Evolutionary conservation across 1,284 basidiomycete species (phyloP).

Genomic region (Puccinia sorghi): DNA sequence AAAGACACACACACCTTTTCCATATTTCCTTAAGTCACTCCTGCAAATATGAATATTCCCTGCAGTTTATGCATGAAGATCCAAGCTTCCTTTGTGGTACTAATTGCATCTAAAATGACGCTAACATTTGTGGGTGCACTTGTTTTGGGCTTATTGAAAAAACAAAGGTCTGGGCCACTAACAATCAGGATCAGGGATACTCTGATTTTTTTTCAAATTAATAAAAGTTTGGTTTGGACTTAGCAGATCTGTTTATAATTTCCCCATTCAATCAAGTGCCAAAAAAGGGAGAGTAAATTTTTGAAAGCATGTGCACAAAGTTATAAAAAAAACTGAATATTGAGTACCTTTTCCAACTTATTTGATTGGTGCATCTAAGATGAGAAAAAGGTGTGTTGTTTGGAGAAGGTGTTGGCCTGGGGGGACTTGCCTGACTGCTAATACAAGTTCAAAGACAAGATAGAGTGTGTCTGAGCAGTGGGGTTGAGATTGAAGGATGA

Average conservation of each 20-base stretch:
- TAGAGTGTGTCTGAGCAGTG: no score
- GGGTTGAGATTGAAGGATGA: no score
- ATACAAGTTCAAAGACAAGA: no score
- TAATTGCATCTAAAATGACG: conserved; percentile 55
- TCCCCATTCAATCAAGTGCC: conserved; percentile 79
- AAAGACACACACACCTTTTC: conserved; percentile 68
- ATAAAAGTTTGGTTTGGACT: conserved; percentile 66
- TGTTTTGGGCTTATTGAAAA: conserved; percentile 51
- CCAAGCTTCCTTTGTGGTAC: conserved; percentile 85
- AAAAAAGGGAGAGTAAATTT: background rate
- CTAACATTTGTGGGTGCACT: background rate
- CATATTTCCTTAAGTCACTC: conserved; percentile 94
- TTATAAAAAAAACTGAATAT: background rate
- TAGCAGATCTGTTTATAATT: conserved; percentile 71
- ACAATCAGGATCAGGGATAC: conserved; percentile 93
- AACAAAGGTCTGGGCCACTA: conserved; percentile 88
- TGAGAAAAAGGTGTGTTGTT: no score
- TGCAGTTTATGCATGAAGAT: conserved; percentile 85
- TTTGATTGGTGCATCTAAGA: no score
- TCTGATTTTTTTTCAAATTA: conserved; percentile 88
- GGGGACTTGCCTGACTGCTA: no score
- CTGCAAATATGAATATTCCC: conserved; percentile 75
- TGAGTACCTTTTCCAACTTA: conserved; percentile 81
- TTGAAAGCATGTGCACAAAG: background rate
- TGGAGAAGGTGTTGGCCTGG: no score